Conservation (phyloP, 2,329 filamentous ascomycete genomes). For the Chaetomium olivaceum region DNA sequence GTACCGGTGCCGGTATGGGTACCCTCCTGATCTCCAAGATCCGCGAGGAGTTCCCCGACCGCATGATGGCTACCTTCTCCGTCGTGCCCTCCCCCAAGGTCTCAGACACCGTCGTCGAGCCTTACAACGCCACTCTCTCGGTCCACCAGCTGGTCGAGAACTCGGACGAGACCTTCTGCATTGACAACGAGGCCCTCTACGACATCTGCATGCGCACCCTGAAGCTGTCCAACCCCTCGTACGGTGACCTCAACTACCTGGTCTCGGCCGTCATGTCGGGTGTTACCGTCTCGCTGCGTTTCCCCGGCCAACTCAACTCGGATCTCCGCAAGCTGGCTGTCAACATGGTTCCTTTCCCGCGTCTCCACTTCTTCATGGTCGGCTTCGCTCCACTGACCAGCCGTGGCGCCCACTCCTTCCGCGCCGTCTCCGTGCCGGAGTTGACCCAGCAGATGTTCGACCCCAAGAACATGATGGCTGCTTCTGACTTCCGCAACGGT, state of each 20-base stretch:
- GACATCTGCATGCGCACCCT: constrained; percentile 99
- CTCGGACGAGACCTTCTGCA: constrained; percentile 99
- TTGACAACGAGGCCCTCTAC: constrained; percentile 99
- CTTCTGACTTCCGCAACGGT: constrained; percentile 99
- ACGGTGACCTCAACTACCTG: constrained; percentile 98
- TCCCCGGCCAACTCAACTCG: constrained; percentile 99
- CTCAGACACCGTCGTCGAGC: constrained; percentile 98
- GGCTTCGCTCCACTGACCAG: constrained; percentile 98
- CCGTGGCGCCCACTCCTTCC: constrained; percentile 83
- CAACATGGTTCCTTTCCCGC: constrained; percentile 99
- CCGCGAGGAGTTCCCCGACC: constrained; percentile 99
- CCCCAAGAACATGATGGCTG: constrained; percentile 99
- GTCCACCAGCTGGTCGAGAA: constrained; percentile 99
- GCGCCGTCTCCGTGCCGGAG: constrained; percentile 94
- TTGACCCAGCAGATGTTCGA: constrained; percentile 99
- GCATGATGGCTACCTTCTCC: constrained; percentile 99
- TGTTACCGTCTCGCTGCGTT: constrained; percentile 96
- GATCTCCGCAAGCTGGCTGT: constrained; percentile 99
- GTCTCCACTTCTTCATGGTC: constrained; percentile 99
- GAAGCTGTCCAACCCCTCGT: constrained; percentile 97
- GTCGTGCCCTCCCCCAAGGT: constrained; percentile 99
- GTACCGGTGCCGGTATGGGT: constrained; percentile 99
- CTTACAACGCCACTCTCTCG: constrained; percentile 99
- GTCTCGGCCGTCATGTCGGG: constrained; percentile 99
- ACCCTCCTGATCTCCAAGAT: constrained; percentile 99